Evolutionary conservation across 2,329 filamentous ascomycete species (phyloP).

Genomic region (Escovopsis sp.): DNA sequence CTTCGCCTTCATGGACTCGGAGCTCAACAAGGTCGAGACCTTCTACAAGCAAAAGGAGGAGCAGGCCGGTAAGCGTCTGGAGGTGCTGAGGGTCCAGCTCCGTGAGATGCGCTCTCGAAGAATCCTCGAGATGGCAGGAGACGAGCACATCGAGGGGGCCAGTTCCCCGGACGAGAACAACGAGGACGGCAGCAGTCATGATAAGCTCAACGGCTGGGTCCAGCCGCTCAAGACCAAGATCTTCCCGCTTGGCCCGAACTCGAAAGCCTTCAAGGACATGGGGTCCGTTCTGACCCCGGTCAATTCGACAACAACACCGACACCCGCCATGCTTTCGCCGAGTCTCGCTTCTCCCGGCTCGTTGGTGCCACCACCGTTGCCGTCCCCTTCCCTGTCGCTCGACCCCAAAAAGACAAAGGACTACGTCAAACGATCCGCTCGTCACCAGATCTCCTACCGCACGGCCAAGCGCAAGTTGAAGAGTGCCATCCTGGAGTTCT

Average conservation of each 20-base stretch:
- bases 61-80: constrained; percentile 61
- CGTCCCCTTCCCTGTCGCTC: constrained; percentile 6
- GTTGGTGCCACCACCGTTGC: no score
- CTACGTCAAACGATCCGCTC: constrained; percentile 34
- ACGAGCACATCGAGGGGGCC: constrained; percentile 13
- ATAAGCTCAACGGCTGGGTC: constrained; percentile 28
- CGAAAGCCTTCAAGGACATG: constrained; percentile 43
- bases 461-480: constrained; percentile 87
- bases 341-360: no score
- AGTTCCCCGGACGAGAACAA: constrained; percentile 8
- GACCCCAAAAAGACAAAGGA: constrained; percentile 25
- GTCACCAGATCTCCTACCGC: constrained; percentile 59
- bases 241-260: constrained; percentile 44
- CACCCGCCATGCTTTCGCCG: constrained; percentile 25
- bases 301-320: constrained; percentile 12
- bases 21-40: constrained; percentile 79
- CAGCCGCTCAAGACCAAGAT: constrained; percentile 39
- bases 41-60: constrained; percentile 86
- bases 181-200: constrained; percentile 7
- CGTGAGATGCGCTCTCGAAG: constrained; percentile 85
- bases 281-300: constrained; percentile 7
- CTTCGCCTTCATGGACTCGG: constrained; percentile 66
- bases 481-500: constrained; percentile 80
- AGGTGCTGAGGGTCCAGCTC: constrained; percentile 63
- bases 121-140: constrained; percentile 50